Conservation (phyloP, 1,139 yeast genomes). For the Meyerozyma elateridarum region DNA sequence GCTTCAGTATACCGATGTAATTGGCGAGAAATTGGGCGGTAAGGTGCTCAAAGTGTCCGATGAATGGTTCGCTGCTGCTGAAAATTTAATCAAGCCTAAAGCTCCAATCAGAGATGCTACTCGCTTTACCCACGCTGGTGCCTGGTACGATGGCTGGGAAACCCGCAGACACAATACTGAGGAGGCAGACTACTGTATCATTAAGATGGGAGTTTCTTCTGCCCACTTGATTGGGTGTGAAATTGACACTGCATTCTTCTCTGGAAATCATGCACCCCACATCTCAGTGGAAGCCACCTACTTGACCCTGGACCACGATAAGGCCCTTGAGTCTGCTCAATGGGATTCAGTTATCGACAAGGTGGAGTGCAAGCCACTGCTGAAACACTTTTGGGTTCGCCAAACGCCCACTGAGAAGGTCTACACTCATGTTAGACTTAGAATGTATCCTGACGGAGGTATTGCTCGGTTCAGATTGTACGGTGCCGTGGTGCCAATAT, state of each 20-base stretch:
- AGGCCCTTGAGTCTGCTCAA: slow-evolving; percentile 22
- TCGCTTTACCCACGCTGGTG: slow-evolving; percentile 77
- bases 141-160: slow-evolving; percentile 99
- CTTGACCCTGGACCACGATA: slow-evolving; percentile 28
- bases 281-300: slow-evolving; percentile 78
- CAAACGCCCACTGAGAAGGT: slow-evolving; percentile 50
- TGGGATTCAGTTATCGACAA: slow-evolving; percentile 74
- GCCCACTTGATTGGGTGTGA: slow-evolving; percentile 80
- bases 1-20: slow-evolving; percentile 53
- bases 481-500: slow-evolving; percentile 71
- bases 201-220: slow-evolving; percentile 78
- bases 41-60: slow-evolving; percentile 65
- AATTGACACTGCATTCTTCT: slow-evolving; percentile 87
- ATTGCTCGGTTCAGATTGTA: slow-evolving; percentile 89
- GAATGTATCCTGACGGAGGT: slow-evolving; percentile 97
- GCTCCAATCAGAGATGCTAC: slow-evolving; percentile 79
- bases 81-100: slow-evolving; percentile 74
- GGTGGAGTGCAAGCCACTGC: slow-evolving; percentile 82
- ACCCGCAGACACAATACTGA: slow-evolving; percentile 86
- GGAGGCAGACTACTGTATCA: slow-evolving; percentile 81
- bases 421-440: slow-evolving; percentile 76
- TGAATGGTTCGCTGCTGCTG: slow-evolving; percentile 96
- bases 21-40: slow-evolving; percentile 82
- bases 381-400: slow-evolving; percentile 75
- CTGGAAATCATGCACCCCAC: slow-evolving; percentile 90